Conservation (phyloP, 139 green algal genomes). For the Medakamo hakoo region DNA sequence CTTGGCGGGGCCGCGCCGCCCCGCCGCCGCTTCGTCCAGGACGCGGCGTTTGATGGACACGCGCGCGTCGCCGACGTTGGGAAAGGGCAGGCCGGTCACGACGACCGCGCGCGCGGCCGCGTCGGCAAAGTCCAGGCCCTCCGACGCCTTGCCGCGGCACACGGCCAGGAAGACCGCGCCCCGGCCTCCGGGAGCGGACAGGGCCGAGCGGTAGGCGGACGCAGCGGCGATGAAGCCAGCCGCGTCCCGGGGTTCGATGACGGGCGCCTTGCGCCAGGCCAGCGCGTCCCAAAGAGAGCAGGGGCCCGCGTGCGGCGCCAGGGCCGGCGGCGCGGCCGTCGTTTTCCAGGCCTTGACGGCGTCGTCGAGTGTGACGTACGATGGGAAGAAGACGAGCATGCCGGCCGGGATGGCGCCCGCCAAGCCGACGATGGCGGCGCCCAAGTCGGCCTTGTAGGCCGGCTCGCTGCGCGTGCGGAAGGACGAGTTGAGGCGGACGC, state of each 20-base stretch:
- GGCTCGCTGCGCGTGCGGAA: conserved; percentile 47
- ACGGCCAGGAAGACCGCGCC: conserved; percentile 89
- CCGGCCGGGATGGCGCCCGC: conserved; percentile 71
- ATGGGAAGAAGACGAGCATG: conserved; percentile 95
- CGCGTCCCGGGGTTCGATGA: conserved; percentile 68
- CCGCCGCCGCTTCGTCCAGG: conserved; percentile 40
- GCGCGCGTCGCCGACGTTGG: conserved; percentile 40
- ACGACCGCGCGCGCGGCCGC: conserved; percentile 70
- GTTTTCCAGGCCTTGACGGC: neutral
- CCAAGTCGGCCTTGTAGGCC: conserved; percentile 54
- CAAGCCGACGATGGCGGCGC: conserved; percentile 65
- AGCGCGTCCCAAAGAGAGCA: neutral
- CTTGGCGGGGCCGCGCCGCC: conserved; percentile 2
- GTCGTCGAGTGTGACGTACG: conserved; percentile 51
- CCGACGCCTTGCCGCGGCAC: conserved; percentile 73
- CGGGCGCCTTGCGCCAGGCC: conserved; percentile 40
- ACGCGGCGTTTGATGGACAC: conserved; percentile 64
- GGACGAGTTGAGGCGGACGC: conserved; percentile 63
- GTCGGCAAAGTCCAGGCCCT: conserved; percentile 96
- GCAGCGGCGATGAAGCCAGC: conserved; percentile 33
- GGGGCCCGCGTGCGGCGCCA: no score
- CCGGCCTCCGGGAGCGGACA: conserved; percentile 34
- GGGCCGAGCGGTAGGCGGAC: conserved; percentile 49
- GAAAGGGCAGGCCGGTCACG: conserved; percentile 89
- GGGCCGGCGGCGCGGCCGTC: neutral